A percentile compares a stretch with the other conserved stretches of the same genome.
Conservation (phyloP, 495 filamentous ascomycete species). For the Staphylotrichum longicolle region DNA sequence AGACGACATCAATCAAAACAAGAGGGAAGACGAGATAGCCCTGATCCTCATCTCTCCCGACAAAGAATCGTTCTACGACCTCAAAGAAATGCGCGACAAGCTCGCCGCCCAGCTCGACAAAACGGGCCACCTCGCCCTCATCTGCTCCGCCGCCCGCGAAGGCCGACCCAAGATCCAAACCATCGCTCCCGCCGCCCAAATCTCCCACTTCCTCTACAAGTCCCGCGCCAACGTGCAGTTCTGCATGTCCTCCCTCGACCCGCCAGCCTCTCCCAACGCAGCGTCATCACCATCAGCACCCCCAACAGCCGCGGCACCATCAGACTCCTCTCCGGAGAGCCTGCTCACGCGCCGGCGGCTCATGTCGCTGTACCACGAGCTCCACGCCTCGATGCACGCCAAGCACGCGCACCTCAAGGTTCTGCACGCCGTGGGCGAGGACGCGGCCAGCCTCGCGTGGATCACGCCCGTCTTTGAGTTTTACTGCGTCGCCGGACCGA, state of each 20-base stretch:
- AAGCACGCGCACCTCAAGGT: conserved; percentile 82
- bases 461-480: conserved; percentile 86
- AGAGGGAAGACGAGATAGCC: conserved; percentile 70
- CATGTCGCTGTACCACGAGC: conserved; percentile 76
- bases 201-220: conserved; percentile 94
- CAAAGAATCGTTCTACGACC: conserved; percentile 88
- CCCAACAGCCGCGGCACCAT: not conserved
- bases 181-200: conserved; percentile 72
- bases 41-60: conserved; percentile 89
- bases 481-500: conserved; percentile 85
- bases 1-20: conserved; percentile 25
- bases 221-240: conserved; percentile 92
- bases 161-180: conserved; percentile 67
- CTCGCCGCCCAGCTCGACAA: conserved; percentile 73
- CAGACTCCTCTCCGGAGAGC: conserved; percentile 19
- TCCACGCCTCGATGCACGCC: conserved; percentile 80
- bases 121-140: conserved; percentile 69
- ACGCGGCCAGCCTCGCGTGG: conserved; percentile 81
- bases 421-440: conserved; percentile 70
- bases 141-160: conserved; percentile 66
- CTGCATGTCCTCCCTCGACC: conserved; percentile 78
- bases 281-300: not conserved
- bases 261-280: conserved; percentile 48
- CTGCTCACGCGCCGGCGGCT: conserved; percentile 68
- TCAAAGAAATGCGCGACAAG: conserved; percentile 78